Evolutionary conservation across 2,329 filamentous ascomycete species (phyloP), one percentile per base, ranked within the genome.

Genomic region (Colletotrichum sp.): DNA sequence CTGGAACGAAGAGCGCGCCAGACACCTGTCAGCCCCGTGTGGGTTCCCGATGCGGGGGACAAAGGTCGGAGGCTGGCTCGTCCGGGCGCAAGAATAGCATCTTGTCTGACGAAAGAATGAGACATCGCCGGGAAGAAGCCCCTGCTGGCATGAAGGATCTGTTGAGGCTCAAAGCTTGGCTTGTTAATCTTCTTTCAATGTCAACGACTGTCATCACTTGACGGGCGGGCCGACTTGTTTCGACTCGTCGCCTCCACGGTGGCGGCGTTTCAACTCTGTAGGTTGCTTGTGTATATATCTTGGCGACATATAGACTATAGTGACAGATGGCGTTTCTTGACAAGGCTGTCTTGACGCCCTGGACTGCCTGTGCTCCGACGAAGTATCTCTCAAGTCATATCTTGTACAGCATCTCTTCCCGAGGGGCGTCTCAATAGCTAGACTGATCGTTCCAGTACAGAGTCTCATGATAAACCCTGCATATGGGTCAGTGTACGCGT

Each of bases 361-460:
- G 32, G 30, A 8, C 55, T 21, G 32, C 28, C 49, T 21, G 70
- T 26, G 63, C 30, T 60, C 57, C 24, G 32, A 34, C 44, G 13
- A 36, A 64, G 69, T 65, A 59, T 49, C 49, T 49, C 44, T 28
- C 39, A 36, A 52, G 69, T 72, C 39, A 16, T 28, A 26, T 8
- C 39, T 49, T 49, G 73, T 59, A 73, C 21, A 57, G 28, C n/a
- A 12, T 49, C 44, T 64, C 34, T 34, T 59, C 28, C 26, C 26
- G 6, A 24, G 44, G 32, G 24, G 65, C 59, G 71, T 76, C 44
- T 76, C 80, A 89, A 78, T 89, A 89, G 21, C 81, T 81, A 36
- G 83, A 81, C 79, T 88, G 80, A 76, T 90, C 85, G 75, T 90
- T 90, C 89, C 89, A 90, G 79, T 90, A 90, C 16, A 87, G 77